A percentile compares a stretch with the other conserved stretches of the same genome.
Evolutionary conservation across 805 yeast species (phyloP).

Genomic region (Metschnikowia shivogae): DNA sequence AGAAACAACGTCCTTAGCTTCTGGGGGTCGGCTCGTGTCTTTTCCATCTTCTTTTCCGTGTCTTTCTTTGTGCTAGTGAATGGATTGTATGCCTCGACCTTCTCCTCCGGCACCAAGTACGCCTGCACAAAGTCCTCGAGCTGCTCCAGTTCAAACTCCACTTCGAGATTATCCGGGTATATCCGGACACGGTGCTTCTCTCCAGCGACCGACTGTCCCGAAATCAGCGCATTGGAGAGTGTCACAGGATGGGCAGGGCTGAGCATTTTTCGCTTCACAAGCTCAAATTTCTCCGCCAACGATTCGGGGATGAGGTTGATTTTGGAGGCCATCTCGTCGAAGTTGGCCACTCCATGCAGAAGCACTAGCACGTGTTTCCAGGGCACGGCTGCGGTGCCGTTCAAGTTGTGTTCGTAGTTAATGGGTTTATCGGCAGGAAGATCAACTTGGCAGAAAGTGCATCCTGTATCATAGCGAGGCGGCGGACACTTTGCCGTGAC

Average conservation of each 20-base stretch:
- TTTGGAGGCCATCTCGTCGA: constrained; percentile 44
- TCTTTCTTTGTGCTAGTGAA: constrained; percentile 7
- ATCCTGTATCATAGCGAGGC: constrained; percentile 55
- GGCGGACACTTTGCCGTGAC: constrained; percentile 39
- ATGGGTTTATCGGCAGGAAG: constrained; percentile 44
- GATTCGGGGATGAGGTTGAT: constrained; percentile 48
- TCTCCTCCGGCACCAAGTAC: constrained; percentile 35
- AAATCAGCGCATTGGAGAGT: constrained; percentile 41
- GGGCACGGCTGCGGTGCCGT: constrained; percentile 46
- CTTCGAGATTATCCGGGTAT: constrained; percentile 51
- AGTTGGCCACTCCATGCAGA: constrained; percentile 38
- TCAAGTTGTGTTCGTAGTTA: constrained; percentile 35
- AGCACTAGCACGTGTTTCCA: constrained; percentile 56
- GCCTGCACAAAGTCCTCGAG: constrained; percentile 37
- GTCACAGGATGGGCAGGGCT: constrained; percentile 48
- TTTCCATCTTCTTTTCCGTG: background rate
- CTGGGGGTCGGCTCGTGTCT: background rate
- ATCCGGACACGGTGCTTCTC: constrained; percentile 32
- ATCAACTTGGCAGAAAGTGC: constrained; percentile 48
- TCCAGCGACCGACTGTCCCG: background rate
- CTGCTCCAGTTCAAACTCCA: constrained; percentile 31
- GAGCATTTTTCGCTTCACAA: constrained; percentile 26
- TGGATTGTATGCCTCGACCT: constrained; percentile 23
- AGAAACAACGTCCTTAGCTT: constrained; percentile 3
- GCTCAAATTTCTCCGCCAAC: constrained; percentile 38